Conservation (phyloP, 2,329 filamentous ascomycete genomes). For the Fusarium verticillioides region DNA sequence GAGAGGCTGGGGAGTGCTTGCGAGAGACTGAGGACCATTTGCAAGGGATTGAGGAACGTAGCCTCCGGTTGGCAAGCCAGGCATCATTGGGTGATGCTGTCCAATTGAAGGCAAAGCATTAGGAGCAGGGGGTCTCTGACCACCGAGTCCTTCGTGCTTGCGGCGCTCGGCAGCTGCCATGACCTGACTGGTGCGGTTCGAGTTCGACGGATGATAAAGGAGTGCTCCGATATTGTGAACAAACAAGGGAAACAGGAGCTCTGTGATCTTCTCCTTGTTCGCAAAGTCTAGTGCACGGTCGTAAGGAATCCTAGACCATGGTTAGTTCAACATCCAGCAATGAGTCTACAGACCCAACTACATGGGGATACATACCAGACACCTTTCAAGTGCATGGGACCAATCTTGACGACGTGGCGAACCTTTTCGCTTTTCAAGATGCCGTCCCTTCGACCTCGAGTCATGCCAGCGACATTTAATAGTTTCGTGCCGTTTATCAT, state of each 20-base stretch:
- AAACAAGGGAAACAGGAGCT: conserved; percentile 93
- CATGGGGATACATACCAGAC: conserved; percentile 77
- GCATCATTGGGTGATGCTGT: conserved; percentile 56
- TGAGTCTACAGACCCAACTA: conserved; percentile 15
- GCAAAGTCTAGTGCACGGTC: conserved; percentile 98
- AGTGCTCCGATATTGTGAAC: conserved; percentile 96
- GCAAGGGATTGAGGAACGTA: conserved; percentile 19
- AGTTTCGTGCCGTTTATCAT: conserved; percentile 99
- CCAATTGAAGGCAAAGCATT: conserved; percentile 74
- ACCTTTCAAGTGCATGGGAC: conserved; percentile 98
- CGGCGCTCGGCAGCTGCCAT: conserved; percentile 86
- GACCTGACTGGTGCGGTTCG: conserved; percentile 82
- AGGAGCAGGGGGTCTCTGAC: conserved; percentile 65
- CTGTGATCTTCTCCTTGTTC: conserved; percentile 99
- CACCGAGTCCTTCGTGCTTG: conserved; percentile 73
- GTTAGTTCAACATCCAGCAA: conserved; percentile 39
- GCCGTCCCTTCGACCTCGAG: conserved; percentile 90
- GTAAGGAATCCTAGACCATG: conserved; percentile 84
- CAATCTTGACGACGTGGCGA: conserved; percentile 97
- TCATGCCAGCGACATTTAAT: conserved; percentile 98
- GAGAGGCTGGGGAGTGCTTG: conserved; percentile 17
- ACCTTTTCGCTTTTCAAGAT: conserved; percentile 98
- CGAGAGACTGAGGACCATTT: conserved; percentile 31
- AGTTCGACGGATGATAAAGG: conserved; percentile 92
- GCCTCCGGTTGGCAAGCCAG: conserved; percentile 19